Evolutionary conservation across 2,329 filamentous ascomycete species (phyloP).

Genomic region (Aspergillus sp.): DNA sequence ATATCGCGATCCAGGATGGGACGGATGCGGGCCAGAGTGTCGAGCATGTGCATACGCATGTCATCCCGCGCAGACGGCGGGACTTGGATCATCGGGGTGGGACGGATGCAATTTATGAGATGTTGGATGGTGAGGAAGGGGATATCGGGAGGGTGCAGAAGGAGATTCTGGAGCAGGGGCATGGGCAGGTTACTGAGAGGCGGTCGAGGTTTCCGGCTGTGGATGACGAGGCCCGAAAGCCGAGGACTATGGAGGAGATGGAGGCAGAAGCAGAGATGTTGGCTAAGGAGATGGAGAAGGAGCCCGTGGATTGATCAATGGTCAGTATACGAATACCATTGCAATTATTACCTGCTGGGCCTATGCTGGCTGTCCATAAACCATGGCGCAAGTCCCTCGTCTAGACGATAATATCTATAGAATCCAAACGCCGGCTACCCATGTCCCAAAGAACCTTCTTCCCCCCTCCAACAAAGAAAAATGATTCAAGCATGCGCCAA

Average conservation of each 20-base stretch:
- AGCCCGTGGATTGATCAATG: slow-evolving; percentile 21
- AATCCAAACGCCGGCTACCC: neutral
- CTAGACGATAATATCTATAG: slow-evolving; percentile 13
- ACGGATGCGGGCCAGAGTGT: slow-evolving; percentile 87
- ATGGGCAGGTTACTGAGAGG: slow-evolving; percentile 23
- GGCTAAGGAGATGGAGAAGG: slow-evolving; percentile 27
- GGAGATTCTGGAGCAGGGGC: slow-evolving; percentile 13
- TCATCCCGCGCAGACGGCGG: slow-evolving; percentile 63
- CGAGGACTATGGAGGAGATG: slow-evolving; percentile 70
- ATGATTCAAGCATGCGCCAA: neutral
- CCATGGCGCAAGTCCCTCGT: neutral
- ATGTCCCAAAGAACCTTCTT: too few species aligned
- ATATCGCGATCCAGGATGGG: slow-evolving; percentile 93
- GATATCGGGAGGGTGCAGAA: slow-evolving; percentile 55
- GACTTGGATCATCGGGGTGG: slow-evolving; percentile 52
- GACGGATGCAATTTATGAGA: slow-evolving; percentile 70
- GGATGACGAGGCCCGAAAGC: slow-evolving; percentile 60
- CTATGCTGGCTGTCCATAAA: neutral
- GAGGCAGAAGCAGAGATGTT: slow-evolving; percentile 56
- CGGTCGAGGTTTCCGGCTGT: slow-evolving; percentile 58
- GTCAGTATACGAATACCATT: too few species aligned
- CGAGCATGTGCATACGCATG: slow-evolving; percentile 83
- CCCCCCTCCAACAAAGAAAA: neutral
- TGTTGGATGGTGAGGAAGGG: slow-evolving; percentile 75
- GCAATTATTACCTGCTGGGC: too few species aligned